Evolutionary conservation across 805 yeast species (phyloP).

Genomic region (Lachancea meyersii): DNA sequence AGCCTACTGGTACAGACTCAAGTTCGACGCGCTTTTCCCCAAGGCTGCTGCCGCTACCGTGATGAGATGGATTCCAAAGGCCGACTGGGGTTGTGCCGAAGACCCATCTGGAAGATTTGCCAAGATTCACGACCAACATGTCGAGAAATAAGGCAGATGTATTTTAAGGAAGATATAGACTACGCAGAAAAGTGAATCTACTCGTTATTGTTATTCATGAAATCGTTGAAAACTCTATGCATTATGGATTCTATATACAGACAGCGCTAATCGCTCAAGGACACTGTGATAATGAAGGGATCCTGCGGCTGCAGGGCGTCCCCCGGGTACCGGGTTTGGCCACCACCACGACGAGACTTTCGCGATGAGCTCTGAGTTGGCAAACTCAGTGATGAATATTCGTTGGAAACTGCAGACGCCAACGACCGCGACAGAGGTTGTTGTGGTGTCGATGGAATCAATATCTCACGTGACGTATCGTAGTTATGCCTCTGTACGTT

Average conservation of each 20-base stretch:
- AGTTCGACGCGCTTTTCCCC: constrained; percentile 91
- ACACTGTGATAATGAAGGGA: neutral
- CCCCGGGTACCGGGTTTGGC: neutral
- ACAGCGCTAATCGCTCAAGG: neutral
- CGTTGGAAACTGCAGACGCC: too few species aligned
- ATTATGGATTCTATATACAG: neutral
- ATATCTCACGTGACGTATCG: too few species aligned
- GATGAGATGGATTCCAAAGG: constrained; percentile 99
- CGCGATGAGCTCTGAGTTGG: neutral
- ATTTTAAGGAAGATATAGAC: neutral
- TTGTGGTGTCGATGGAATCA: too few species aligned
- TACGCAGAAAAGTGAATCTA: neutral
- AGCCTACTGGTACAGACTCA: constrained; percentile 97
- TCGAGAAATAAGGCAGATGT: constrained; percentile 30
- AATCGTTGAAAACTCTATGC: too few species aligned
- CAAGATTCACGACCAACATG: constrained; percentile 74
- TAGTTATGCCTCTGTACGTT: neutral
- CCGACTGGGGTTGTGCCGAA: constrained; percentile 99
- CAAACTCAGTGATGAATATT: too few species aligned
- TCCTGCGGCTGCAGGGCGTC: neutral
- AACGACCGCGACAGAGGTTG: too few species aligned
- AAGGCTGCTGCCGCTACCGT: constrained; percentile 94
- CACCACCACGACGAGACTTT: neutral
- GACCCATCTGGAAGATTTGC: constrained; percentile 99
- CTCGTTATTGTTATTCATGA: too few species aligned